phyloP scores from a whole-genome alignment of 371 early-diverging fungal genomes.

The Saksenaea oblongispora region DNA sequence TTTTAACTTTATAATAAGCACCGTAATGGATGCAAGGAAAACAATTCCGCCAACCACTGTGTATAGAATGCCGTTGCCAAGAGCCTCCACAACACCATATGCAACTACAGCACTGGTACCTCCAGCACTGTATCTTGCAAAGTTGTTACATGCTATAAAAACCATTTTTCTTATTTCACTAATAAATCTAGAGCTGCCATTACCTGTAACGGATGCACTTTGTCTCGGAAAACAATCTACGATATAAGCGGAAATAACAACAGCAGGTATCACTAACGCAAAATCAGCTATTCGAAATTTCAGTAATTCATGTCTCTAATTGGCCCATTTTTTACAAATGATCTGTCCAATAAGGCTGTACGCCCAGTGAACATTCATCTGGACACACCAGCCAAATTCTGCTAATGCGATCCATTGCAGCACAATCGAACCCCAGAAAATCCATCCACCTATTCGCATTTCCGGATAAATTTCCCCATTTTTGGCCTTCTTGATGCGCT shows the following conservation, averaged over 20 bases:
- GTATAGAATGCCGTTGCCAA: too few relatives aligned
- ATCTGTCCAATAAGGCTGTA: slow-evolving; percentile 39
- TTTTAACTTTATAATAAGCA: too few relatives aligned
- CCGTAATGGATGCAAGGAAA: too few relatives aligned
- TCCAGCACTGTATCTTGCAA: slow-evolving; percentile 38
- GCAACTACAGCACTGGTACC: slow-evolving; percentile 41
- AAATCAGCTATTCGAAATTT: slow-evolving; percentile 28
- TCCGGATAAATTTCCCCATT: slow-evolving; percentile 28
- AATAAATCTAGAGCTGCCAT: too few relatives aligned
- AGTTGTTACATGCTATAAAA: slow-evolving; percentile 43
- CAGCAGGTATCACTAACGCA: slow-evolving; percentile 36
- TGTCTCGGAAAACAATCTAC: slow-evolving; percentile 42
- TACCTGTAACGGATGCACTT: slow-evolving; percentile 49
- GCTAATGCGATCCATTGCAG: slow-evolving; percentile 21
- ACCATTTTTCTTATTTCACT: neutral
- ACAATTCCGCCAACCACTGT: too few relatives aligned
- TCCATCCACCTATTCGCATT: slow-evolving; percentile 32
- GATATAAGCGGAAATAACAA: slow-evolving; percentile 41
- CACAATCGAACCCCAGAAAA: slow-evolving; percentile 20
- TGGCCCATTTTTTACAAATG: slow-evolving; percentile 25
- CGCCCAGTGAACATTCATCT: slow-evolving; percentile 43
- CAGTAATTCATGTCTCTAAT: neutral
- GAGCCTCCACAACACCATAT: slow-evolving; percentile 31
- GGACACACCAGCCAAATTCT: slow-evolving; percentile 47
- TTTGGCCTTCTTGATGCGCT: slow-evolving; percentile 21